Conservation (phyloP, 169 alveolate genomes). For the Plasmodium blacklocki region DNA sequence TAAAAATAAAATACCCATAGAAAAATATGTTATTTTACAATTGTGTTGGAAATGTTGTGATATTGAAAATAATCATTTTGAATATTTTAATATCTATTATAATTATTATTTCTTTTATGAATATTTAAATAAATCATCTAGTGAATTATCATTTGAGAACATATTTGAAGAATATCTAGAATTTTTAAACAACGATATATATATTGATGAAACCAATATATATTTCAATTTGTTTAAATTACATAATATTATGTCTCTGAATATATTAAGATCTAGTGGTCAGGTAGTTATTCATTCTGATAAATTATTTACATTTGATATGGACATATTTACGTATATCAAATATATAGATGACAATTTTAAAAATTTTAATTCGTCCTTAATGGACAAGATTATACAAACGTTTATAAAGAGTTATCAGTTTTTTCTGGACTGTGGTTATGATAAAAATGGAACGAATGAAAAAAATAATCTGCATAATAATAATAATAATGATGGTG, state of each 20-base stretch:
- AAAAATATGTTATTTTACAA: conserved; percentile 57
- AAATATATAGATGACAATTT: conserved; percentile 72
- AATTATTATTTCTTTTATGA: conserved; percentile 70
- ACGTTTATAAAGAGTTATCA: conserved; percentile 43
- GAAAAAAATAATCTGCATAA: not conserved
- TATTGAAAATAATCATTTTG: conserved; percentile 52
- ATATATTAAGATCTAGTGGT: conserved; percentile 64
- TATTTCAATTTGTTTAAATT: conserved; percentile 43
- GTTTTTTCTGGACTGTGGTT: conserved; percentile 63
- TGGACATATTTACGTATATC: conserved; percentile 49
- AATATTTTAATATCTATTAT: conserved; percentile 54
- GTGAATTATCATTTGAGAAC: conserved; percentile 44
- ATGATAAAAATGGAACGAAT: conserved; percentile 5
- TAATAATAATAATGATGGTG: not conserved
- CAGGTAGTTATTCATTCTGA: conserved; percentile 69
- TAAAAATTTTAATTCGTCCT: conserved; percentile 46
- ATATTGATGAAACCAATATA: conserved; percentile 34
- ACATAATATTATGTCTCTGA: conserved; percentile 54
- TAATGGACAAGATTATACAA: conserved; percentile 68
- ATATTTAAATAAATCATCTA: conserved; percentile 30
- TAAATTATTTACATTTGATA: conserved; percentile 61
- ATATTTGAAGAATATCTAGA: conserved; percentile 49
- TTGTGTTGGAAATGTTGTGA: conserved; percentile 73
- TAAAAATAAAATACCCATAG: conserved; percentile 50
- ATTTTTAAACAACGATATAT: conserved; percentile 29